Conservation (phyloP, 2,329 filamentous ascomycete species). For the Botrytis porri region DNA sequence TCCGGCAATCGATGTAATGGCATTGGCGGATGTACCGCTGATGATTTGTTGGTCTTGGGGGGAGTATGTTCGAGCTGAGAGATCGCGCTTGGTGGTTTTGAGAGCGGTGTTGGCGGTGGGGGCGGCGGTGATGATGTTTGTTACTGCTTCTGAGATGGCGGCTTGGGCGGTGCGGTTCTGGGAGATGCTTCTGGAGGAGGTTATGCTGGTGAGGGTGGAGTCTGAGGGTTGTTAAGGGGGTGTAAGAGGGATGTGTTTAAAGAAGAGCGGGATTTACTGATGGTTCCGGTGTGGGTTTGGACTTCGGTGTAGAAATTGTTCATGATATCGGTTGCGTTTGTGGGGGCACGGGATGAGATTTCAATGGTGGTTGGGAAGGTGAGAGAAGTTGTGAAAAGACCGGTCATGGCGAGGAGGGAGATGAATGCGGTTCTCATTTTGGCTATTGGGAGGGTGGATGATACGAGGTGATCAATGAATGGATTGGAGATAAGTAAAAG, state of each 20-base stretch:
- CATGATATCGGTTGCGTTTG: neutral
- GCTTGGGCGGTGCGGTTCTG: neutral
- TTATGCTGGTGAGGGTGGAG: neutral
- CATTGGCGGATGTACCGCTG: neutral
- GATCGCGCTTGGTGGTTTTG: neutral
- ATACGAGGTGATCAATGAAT: neutral
- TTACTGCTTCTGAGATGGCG: neutral
- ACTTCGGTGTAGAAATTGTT: neutral
- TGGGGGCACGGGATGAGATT: neutral
- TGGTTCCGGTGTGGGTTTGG: neutral
- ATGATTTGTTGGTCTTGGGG: neutral
- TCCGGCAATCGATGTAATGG: neutral
- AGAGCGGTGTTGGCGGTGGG: neutral
- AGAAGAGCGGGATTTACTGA: neutral
- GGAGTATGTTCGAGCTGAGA: neutral
- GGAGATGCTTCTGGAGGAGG: neutral
- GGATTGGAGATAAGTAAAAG: no score
- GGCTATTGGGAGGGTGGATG: neutral
- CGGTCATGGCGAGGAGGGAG: neutral
- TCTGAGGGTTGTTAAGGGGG: neutral
- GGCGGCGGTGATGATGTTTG: neutral
- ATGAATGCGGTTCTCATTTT: neutral
- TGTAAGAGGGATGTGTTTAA: fast-evolving
- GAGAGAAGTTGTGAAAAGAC: neutral
- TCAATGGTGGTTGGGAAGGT: neutral